Evolutionary conservation across 345 rosid species (phyloP).

Genomic region (Dovyalis caffra): DNA sequence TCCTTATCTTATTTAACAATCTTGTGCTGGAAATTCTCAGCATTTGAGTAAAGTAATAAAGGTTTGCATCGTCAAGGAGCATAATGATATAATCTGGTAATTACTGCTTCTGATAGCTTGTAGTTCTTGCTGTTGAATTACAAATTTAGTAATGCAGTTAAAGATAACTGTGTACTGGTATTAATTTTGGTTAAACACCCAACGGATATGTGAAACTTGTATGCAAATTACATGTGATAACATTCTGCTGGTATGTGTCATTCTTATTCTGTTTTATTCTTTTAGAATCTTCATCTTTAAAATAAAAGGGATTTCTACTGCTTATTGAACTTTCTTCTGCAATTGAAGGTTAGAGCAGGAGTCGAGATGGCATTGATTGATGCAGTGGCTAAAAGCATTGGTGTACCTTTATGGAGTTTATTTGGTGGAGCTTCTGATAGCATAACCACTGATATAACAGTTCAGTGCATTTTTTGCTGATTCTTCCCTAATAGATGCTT

Average conservation of each 20-base stretch:
- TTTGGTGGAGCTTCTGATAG: constrained; percentile 78
- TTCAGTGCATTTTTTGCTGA: constrained; percentile 40
- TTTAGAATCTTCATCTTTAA: background rate
- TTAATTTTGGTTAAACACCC: background rate
- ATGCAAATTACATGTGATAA: background rate
- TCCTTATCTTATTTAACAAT: no score
- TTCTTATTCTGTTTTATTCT: background rate
- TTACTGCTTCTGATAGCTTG: background rate
- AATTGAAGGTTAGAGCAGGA: constrained; percentile 76
- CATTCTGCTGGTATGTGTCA: background rate
- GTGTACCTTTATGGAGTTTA: constrained; percentile 71
- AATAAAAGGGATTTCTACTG: background rate
- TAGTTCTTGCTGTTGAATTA: background rate
- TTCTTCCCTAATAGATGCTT: constrained; percentile 12
- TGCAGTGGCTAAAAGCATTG: constrained; percentile 74
- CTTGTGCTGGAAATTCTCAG: background rate
- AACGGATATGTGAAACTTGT: background rate
- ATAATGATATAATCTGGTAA: background rate
- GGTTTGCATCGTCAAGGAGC: background rate
- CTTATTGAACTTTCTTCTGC: constrained; percentile 24
- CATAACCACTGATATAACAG: constrained; percentile 84
- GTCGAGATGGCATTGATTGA: constrained; percentile 93
- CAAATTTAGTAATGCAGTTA: background rate
- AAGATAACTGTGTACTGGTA: background rate
- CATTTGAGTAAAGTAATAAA: background rate